Percentiles rank a stretch among this genome's conserved stretches.
Evolutionary conservation across 192 early-diverging fungal genomes (phyloP).

Genomic region (Coemansia aciculifera): DNA sequence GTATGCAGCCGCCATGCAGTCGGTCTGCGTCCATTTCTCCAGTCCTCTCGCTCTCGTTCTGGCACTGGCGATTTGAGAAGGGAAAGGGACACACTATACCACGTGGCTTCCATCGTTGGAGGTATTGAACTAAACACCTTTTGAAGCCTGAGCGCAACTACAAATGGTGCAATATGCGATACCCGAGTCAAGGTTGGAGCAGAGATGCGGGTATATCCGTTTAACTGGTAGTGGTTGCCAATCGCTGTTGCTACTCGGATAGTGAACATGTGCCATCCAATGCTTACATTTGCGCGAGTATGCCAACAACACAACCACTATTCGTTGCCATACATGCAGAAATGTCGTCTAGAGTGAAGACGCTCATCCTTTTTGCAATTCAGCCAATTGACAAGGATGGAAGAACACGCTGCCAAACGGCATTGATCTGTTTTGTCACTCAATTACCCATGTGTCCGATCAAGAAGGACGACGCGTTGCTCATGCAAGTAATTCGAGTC

Average conservation of each 20-base stretch:
- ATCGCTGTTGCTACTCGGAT: slow-evolving; percentile 1
- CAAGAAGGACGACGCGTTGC: not conserved
- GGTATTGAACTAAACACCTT: not conserved
- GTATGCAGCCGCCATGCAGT: slow-evolving; percentile 2
- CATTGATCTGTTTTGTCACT: too few species aligned
- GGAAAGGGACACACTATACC: not conserved
- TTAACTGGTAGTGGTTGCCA: not conserved
- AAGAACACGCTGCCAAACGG: not conserved
- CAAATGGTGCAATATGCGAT: not conserved
- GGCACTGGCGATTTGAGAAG: not conserved
- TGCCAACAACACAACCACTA: not conserved
- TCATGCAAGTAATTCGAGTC: not conserved
- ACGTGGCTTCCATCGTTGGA: not conserved
- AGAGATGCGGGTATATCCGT: not conserved
- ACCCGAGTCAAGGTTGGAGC: not conserved
- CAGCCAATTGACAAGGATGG: not conserved
- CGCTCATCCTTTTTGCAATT: not conserved
- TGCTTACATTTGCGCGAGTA: not conserved
- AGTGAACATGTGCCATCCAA: not conserved
- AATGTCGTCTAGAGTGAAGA: not conserved
- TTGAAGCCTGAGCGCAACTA: too few species aligned
- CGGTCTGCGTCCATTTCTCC: not conserved
- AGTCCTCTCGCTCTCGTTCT: not conserved
- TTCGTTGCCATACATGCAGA: not conserved
- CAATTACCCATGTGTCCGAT: not conserved